Conservation (phyloP, 768 basidiomycete genomes). For the Calocera cornea region DNA sequence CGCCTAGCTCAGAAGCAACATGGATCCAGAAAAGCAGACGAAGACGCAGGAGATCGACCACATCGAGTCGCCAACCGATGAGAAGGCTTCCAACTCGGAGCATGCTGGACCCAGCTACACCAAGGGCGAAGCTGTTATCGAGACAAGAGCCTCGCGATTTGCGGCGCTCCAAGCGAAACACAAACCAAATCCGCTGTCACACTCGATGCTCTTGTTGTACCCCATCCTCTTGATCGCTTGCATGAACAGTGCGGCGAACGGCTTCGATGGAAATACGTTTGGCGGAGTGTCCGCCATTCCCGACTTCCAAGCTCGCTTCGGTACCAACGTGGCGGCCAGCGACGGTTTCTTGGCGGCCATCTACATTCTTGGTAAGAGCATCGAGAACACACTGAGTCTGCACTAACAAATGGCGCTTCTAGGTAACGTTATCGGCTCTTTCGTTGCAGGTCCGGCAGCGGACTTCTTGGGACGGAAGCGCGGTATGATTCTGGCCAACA, state of each 20-base stretch:
- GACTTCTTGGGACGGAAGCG: constrained; percentile 19
- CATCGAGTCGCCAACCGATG: background rate
- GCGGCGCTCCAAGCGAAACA: background rate
- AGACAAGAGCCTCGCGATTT: background rate
- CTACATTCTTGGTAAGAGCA: constrained; percentile 17
- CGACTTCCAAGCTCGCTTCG: constrained; percentile 19
- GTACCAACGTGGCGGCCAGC: constrained; percentile 18
- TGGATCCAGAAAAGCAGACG: background rate
- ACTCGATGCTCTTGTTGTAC: constrained; percentile 8
- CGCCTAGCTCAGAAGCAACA: background rate
- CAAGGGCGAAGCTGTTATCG: background rate
- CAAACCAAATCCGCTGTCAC: background rate
- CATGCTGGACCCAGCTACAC: background rate
- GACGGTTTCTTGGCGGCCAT: constrained; percentile 21
- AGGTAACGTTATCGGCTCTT: constrained; percentile 21
- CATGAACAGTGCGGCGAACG: constrained; percentile 21
- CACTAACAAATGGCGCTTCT: background rate
- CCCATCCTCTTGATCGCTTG: constrained; percentile 18
- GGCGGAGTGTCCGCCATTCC: constrained; percentile 21
- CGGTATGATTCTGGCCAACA: constrained; percentile 21
- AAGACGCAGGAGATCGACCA: background rate
- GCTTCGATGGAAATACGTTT: constrained; percentile 22
- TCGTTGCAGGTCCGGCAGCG: constrained; percentile 16
- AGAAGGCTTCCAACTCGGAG: background rate
- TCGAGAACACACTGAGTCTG: background rate